phyloP scores from a whole-genome alignment of 192 early-diverging fungal genomes.

The Backusella morwellensis region DNA sequence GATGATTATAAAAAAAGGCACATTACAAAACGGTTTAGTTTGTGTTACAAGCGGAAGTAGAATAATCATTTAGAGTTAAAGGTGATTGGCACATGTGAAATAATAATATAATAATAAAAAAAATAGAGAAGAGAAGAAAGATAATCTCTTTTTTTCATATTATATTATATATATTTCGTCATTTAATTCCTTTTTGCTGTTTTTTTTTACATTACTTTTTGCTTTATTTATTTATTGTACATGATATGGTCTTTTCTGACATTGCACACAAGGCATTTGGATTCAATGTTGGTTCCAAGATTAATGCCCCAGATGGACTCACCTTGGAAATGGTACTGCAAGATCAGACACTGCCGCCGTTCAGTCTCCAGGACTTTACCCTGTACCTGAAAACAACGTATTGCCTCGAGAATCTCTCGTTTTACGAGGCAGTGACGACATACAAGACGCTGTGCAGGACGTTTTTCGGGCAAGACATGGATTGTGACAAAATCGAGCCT shows the following conservation, averaged over 20 bases:
- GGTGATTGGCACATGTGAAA: slow-evolving; percentile 3
- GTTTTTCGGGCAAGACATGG: slow-evolving; percentile 9
- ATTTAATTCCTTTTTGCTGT: background rate
- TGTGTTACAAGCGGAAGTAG: background rate
- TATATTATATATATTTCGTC: background rate
- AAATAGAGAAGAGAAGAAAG: background rate
- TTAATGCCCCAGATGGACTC: slow-evolving; percentile 9
- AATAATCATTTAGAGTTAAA: slow-evolving; percentile 2
- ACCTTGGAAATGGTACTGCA: slow-evolving; percentile 24
- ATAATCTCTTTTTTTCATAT: background rate
- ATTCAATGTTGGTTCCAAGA: background rate
- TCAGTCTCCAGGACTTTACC: slow-evolving; percentile 30
- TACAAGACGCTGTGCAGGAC: slow-evolving; percentile 25
- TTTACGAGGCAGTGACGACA: slow-evolving; percentile 28
- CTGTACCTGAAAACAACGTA: slow-evolving; percentile 33
- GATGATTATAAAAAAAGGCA: background rate
- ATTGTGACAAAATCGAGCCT: background rate
- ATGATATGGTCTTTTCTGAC: slow-evolving; percentile 4
- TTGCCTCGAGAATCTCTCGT: slow-evolving; percentile 40
- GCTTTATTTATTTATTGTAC: background rate
- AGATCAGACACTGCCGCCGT: slow-evolving; percentile 18
- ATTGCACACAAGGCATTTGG: slow-evolving; percentile 4
- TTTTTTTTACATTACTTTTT: background rate
- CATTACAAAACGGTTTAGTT: background rate
- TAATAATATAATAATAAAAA: background rate